Percentiles rank a stretch among this genome's conserved stretches.
These are phyloP conservation scores for Mycena polygramma DNA, from an alignment of 768 basidiomycete genomes.

Conservation along the genomic window DNA sequence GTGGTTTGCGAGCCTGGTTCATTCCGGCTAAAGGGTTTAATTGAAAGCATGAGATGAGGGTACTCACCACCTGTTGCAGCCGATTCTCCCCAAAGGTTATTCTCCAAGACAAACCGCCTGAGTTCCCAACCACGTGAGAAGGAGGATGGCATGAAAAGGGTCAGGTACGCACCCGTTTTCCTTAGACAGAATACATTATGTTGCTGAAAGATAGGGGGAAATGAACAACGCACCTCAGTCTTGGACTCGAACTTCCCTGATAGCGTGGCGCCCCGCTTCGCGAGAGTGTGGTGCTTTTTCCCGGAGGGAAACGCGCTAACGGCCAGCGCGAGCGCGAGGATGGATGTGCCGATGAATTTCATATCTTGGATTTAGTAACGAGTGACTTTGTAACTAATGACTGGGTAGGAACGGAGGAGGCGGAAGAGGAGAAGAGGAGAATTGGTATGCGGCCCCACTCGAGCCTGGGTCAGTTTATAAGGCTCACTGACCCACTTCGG, in stretches of 20 bases:
- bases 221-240: slow-evolving; percentile 41
- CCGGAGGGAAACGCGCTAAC: slow-evolving; percentile 7
- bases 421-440: too few relatives aligned
- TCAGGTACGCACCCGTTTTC: slow-evolving; percentile 12
- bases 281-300: slow-evolving; percentile 5
- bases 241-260: slow-evolving; percentile 47
- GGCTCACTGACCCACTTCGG: too few relatives aligned
- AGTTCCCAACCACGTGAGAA: background rate
- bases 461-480: too few relatives aligned
- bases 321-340: slow-evolving; percentile 4
- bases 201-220: background rate
- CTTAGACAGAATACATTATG: too few relatives aligned
- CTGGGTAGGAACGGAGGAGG: too few relatives aligned
- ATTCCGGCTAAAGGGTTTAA: background rate
- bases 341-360: slow-evolving; percentile 19
- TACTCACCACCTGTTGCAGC: slow-evolving; percentile 43
- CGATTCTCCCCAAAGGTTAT: slow-evolving; percentile 50
- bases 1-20: slow-evolving; percentile 47
- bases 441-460: too few relatives aligned
- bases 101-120: slow-evolving; percentile 39
- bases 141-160: background rate
- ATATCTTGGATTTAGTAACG: background rate
- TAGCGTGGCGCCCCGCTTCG: slow-evolving; percentile 46
- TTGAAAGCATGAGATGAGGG: too few relatives aligned
- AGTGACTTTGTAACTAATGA: too few relatives aligned